phyloP scores from a whole-genome alignment of 75 land plant genomes.

The Pinus tabuliformis region DNA sequence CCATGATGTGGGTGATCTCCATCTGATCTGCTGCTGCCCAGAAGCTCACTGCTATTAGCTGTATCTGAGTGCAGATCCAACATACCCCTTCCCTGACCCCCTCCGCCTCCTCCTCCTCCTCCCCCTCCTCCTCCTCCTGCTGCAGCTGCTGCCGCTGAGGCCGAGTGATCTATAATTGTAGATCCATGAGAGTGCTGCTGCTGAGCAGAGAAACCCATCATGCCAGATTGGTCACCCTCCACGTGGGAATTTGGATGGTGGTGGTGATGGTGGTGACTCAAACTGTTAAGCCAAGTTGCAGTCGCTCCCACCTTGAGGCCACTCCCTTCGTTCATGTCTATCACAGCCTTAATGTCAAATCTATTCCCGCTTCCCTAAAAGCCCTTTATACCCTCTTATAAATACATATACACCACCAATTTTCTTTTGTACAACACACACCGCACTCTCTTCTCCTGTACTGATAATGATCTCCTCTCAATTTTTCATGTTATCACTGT shows the following conservation, averaged over 20 bases:
- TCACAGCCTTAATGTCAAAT: constrained; percentile 7
- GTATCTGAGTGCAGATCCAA: constrained; percentile 28
- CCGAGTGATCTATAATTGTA: constrained; percentile 9
- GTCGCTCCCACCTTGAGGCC: constrained; percentile 11
- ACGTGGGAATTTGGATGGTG: constrained; percentile 10
- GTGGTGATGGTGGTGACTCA: constrained; percentile 12
- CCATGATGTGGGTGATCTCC: constrained; percentile 14
- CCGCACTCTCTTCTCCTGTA: neutral
- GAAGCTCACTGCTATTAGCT: constrained; percentile 21
- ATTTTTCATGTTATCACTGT: too few relatives aligned
- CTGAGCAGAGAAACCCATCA: constrained; percentile 8
- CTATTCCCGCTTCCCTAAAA: neutral
- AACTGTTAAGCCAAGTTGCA: constrained; percentile 8
- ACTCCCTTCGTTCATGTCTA: constrained; percentile 11
- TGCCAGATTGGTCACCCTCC: constrained; percentile 8
- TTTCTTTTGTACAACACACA: neutral
- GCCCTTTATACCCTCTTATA: neutral
- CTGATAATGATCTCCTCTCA: neutral
- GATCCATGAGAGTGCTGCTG: constrained; percentile 8
- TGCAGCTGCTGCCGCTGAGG: neutral
- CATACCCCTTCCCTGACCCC: constrained; percentile 14
- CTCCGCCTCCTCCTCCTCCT: constrained; percentile 6
- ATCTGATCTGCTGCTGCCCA: constrained; percentile 13
- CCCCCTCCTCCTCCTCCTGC: neutral
- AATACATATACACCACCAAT: neutral